Evolutionary conservation across 495 filamentous ascomycete species (phyloP).

Genomic region (Copromyces sp.): DNA sequence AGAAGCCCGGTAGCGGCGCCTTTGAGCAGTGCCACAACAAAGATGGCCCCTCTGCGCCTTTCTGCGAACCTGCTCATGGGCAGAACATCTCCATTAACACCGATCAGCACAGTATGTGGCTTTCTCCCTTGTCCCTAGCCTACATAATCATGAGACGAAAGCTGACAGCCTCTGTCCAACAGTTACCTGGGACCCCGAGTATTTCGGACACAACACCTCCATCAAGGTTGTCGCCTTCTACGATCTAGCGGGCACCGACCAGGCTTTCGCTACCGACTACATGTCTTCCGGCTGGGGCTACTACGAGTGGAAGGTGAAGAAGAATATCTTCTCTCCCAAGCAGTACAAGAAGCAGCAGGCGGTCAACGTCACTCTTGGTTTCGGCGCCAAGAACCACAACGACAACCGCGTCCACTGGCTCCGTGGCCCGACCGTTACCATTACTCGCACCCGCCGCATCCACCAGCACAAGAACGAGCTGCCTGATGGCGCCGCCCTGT

Average conservation of each 20-base stretch:
- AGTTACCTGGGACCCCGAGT: slow-evolving; percentile 39
- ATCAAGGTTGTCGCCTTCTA: slow-evolving; percentile 29
- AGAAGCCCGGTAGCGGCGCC: slow-evolving; percentile 19
- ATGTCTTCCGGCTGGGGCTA: slow-evolving; percentile 29
- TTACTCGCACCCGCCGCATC: slow-evolving; percentile 16
- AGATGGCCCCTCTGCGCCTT: slow-evolving; percentile 26
- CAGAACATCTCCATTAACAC: slow-evolving; percentile 21
- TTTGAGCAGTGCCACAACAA: slow-evolving; percentile 29
- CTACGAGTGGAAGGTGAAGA: slow-evolving; percentile 27
- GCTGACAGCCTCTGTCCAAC: neutral
- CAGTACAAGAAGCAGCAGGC: slow-evolving; percentile 12
- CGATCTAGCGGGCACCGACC: slow-evolving; percentile 18
- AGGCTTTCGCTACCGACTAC: slow-evolving; percentile 26
- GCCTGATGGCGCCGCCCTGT: slow-evolving; percentile 19
- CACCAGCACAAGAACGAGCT: slow-evolving; percentile 11
- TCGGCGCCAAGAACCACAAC: slow-evolving; percentile 21
- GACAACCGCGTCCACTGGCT: slow-evolving; percentile 8
- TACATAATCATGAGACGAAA: neutral
- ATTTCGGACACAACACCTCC: slow-evolving; percentile 27
- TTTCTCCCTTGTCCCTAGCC: neutral
- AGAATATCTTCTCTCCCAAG: slow-evolving; percentile 13
- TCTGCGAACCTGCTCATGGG: slow-evolving; percentile 25
- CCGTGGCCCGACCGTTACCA: slow-evolving; percentile 23
- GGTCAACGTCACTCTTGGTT: slow-evolving; percentile 32
- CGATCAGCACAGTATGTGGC: slow-evolving; percentile 30